A percentile compares a stretch with the other conserved stretches of the same genome.
These are phyloP conservation scores for Teratosphaeria zuluensis DNA, from an alignment of 2,329 filamentous ascomycete genomes.

Conservation along the genomic window DNA sequence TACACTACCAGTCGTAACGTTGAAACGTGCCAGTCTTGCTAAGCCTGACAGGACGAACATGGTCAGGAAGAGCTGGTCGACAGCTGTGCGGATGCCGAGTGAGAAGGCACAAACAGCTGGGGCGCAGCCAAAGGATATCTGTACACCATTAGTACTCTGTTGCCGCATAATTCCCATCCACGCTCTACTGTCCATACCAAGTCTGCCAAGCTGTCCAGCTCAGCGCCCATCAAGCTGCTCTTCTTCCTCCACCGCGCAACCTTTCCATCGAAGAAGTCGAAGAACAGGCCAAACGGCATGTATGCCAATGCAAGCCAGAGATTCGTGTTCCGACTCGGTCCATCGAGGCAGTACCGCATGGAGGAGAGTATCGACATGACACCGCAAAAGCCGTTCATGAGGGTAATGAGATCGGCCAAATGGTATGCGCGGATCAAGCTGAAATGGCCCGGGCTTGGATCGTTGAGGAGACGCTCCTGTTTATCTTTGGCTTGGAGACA, in stretches of 20 bases:
- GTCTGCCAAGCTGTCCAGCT: slow-evolving; percentile 91
- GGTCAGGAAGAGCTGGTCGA: slow-evolving; percentile 72
- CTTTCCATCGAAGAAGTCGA: slow-evolving; percentile 96
- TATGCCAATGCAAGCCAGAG: slow-evolving; percentile 77
- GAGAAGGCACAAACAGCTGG: slow-evolving; percentile 82
- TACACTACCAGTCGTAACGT: slow-evolving; percentile 80
- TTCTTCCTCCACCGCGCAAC: slow-evolving; percentile 95
- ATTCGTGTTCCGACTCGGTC: slow-evolving; percentile 50
- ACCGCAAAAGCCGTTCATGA: slow-evolving; percentile 80
- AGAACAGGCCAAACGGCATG: slow-evolving; percentile 89
- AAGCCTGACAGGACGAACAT: slow-evolving; percentile 94
- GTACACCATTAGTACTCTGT: not conserved
- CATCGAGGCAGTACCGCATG: slow-evolving; percentile 77
- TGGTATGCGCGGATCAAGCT: slow-evolving; percentile 53
- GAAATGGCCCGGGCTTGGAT: slow-evolving; percentile 61
- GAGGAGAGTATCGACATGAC: slow-evolving; percentile 95
- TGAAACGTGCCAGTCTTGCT: slow-evolving; percentile 90
- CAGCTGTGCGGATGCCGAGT: slow-evolving; percentile 71
- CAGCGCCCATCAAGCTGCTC: slow-evolving; percentile 95
- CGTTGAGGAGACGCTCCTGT: slow-evolving; percentile 62
- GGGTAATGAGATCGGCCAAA: slow-evolving; percentile 69
- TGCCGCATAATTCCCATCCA: not conserved
- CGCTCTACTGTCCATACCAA: slow-evolving; percentile 51
- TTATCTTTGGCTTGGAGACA: slow-evolving; percentile 53
- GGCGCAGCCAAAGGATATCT: slow-evolving; percentile 93